These are phyloP conservation scores for Biancaea sappan DNA, from an alignment of 306 rosid species.

Conservation along the genomic window DNA sequence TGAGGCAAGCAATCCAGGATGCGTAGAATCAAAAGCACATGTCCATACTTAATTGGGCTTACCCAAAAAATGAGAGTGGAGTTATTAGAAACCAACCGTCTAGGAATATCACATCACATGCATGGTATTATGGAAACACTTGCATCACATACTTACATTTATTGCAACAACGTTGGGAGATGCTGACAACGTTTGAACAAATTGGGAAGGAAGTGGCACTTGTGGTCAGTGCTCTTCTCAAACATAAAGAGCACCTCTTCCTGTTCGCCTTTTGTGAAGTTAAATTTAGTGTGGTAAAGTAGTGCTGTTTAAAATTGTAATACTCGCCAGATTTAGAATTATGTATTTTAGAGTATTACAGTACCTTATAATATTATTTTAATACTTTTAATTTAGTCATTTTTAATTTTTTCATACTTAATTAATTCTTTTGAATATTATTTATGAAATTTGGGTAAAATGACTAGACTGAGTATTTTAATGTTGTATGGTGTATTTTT, in stretches of 20 bases:
- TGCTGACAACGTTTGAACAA: conserved; percentile 42
- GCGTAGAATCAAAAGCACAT: conserved; percentile 76
- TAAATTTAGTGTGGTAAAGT: conserved; percentile 38
- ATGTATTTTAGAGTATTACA: too few relatives aligned
- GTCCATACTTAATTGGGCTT: conserved; percentile 84
- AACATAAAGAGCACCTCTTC: conserved; percentile 41
- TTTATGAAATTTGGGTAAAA: too few relatives aligned
- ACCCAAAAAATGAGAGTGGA: conserved; percentile 48
- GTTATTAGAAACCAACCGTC: not conserved
- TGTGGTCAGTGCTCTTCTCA: conserved; percentile 24
- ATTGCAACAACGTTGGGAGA: conserved; percentile 75
- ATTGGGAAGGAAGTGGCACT: conserved; percentile 47
- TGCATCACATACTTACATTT: conserved; percentile 44
- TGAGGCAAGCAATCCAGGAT: conserved; percentile 68
- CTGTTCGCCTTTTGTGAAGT: conserved; percentile 41
- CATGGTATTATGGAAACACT: not conserved
- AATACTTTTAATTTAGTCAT: too few relatives aligned
- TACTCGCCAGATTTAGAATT: too few relatives aligned
- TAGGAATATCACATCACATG: not conserved
- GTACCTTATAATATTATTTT: too few relatives aligned
- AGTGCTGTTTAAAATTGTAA: too few relatives aligned
- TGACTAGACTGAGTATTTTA: too few relatives aligned
- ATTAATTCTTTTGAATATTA: too few relatives aligned
- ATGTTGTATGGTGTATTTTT: too few relatives aligned
- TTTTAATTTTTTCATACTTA: too few relatives aligned